Conservation (phyloP, 1,139 yeast genomes). For the Hyphopichia pseudoburtonii region DNA sequence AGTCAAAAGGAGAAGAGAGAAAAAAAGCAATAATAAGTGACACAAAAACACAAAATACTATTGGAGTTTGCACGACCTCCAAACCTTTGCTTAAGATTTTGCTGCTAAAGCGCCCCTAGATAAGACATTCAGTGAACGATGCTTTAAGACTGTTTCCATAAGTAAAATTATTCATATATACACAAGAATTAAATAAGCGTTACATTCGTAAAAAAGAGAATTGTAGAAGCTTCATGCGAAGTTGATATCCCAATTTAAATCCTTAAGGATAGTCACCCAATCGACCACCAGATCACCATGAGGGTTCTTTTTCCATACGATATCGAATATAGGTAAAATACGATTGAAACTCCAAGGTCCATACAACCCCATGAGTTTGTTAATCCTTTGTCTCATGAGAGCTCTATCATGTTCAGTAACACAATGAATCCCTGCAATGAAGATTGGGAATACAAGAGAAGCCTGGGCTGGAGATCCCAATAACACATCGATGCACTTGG, state of each 20-base stretch:
- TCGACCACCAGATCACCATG: constrained; percentile 46
- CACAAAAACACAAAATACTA: constrained; percentile 2
- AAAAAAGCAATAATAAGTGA: too few species aligned
- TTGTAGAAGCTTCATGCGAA: constrained; percentile 48
- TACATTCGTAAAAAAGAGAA: background rate
- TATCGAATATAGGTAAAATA: constrained; percentile 58
- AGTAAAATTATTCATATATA: background rate
- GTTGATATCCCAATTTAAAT: constrained; percentile 75
- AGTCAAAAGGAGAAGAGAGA: background rate
- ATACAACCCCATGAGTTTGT: constrained; percentile 57
- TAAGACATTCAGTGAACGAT: too few species aligned
- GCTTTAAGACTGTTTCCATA: too few species aligned
- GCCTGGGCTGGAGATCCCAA: constrained; percentile 71
- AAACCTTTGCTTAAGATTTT: too few species aligned
- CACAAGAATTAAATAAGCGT: constrained; percentile 1
- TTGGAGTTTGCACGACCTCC: constrained; percentile 11
- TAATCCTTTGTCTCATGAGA: constrained; percentile 53
- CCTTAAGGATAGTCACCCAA: constrained; percentile 67
- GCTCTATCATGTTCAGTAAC: constrained; percentile 49
- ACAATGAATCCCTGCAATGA: constrained; percentile 74
- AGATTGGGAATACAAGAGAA: constrained; percentile 71
- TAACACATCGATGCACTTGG: constrained; percentile 59
- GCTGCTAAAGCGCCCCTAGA: too few species aligned
- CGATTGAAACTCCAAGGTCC: constrained; percentile 68
- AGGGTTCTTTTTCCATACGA: constrained; percentile 44